A percentile compares a stretch with the other conserved stretches of the same genome.
phyloP scores from a whole-genome alignment of 1,139 yeast genomes.

The Blastobotrys serpentis region DNA sequence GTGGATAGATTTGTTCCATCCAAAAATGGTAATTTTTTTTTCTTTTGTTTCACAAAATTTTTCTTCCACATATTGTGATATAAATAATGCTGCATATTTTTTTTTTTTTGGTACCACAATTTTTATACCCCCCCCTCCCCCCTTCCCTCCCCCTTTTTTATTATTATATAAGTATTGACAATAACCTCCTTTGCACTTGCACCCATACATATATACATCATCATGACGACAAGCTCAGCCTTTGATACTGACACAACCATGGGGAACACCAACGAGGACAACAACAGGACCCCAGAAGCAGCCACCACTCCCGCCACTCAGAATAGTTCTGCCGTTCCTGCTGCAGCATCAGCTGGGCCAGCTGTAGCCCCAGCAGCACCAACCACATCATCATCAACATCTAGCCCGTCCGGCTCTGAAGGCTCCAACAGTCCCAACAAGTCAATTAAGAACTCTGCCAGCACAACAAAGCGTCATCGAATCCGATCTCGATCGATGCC shows the following conservation, averaged over 20 bases:
- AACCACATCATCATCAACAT: background rate
- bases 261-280: conserved; percentile 14
- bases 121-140: conserved; percentile 2
- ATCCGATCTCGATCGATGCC: conserved; percentile 30
- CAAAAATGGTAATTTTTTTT: background rate
- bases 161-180: background rate
- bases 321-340: background rate
- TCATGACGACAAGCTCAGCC: background rate
- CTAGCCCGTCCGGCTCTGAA: background rate
- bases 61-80: background rate
- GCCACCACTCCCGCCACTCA: background rate
- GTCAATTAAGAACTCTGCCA: conserved; percentile 1
- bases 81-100: conserved; percentile 1
- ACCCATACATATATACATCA: no score
- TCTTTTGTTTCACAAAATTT: conserved; percentile 6
- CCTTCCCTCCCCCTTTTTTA: conserved; percentile 1
- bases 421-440: background rate
- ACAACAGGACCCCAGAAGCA: background rate
- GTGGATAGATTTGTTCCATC: background rate
- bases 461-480: conserved; percentile 22
- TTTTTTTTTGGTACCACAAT: background rate
- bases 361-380: background rate
- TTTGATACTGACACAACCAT: conserved; percentile 18
- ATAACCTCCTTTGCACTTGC: background rate
- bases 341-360: conserved; percentile 5